These are phyloP conservation scores for Talaromyces sp. DNA, from an alignment of 2,329 filamentous ascomycete species.

Conservation along the genomic window DNA sequence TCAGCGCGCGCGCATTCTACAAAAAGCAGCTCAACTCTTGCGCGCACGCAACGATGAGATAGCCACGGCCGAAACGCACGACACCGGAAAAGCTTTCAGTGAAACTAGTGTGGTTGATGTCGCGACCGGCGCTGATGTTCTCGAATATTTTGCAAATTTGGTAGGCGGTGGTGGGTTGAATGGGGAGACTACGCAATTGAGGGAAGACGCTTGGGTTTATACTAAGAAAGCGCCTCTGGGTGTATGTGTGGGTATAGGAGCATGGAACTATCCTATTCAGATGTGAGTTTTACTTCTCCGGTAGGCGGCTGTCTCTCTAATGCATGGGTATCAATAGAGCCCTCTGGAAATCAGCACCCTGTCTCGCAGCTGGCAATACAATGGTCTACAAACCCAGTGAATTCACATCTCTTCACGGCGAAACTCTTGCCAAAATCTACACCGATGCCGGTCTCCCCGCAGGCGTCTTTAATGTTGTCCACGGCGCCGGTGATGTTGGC, in stretches of 20 bases:
- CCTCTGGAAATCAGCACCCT: slow-evolving; percentile 82
- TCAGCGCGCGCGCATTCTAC: slow-evolving; percentile 70
- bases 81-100: slow-evolving; percentile 80
- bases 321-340: slow-evolving; percentile 46
- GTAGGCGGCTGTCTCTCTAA: not conserved
- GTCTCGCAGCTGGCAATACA: slow-evolving; percentile 77
- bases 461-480: slow-evolving; percentile 82
- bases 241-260: slow-evolving; percentile 80
- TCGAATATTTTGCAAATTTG: slow-evolving; percentile 80
- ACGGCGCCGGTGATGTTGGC: slow-evolving; percentile 73
- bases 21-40: slow-evolving; percentile 67
- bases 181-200: slow-evolving; percentile 69
- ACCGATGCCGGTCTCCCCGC: slow-evolving; percentile 71
- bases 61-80: slow-evolving; percentile 71
- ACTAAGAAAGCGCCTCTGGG: slow-evolving; percentile 76
- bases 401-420: slow-evolving; percentile 76
- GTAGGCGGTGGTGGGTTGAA: slow-evolving; percentile 73
- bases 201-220: slow-evolving; percentile 74
- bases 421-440: slow-evolving; percentile 70
- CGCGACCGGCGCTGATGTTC: slow-evolving; percentile 73
- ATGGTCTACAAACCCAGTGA: slow-evolving; percentile 91
- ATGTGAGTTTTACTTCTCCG: slow-evolving; percentile 47
- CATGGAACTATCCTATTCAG: slow-evolving; percentile 90
- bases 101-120: slow-evolving; percentile 83
- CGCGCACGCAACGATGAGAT: slow-evolving; percentile 74